Base-by-base conservation (phyloP, 108 stramenopile species). In the Cyclotella baltica region DNA sequence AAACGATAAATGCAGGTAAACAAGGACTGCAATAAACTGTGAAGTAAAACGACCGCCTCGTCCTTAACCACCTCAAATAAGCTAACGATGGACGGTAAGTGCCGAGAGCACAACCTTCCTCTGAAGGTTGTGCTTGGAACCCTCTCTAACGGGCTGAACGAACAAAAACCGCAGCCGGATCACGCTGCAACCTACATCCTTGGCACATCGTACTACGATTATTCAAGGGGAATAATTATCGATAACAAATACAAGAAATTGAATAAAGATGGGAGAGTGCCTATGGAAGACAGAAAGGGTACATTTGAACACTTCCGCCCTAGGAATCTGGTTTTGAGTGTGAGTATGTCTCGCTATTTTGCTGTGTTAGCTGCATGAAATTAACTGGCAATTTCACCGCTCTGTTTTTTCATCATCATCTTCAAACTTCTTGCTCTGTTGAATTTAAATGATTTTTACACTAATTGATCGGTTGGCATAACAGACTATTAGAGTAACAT, bases 221-320 rank as follows among this genome's bases (percentile, higher is more conserved):
- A 59, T 27, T 53, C 69, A 8, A 47, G 69, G n/a, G n/a, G n/a
- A n/a, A n/a, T n/a, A 34, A 36, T 64, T 15, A 31, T 43, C 28
- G 2, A 25, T 36, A 22, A 23, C 4, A 40, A 38, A 35, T 55
- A 23, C 22, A 61, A 25, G 31, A 71, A 48, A 48, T 67, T 82
- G 43, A 82, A 82, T 47, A 75, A 76, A 47, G 81, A 82, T 66
- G 81, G 81, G 1, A 68, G 81, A 31, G 81, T 82, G 28, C 70
- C 62, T n/a, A 82, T 82, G 81, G 74, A 75, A 75, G 81, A 82
- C 46, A 69, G 81, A 25, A 82, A 82, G 47, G 75, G 62, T 16
- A 70, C 81, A 0, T 76, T 82, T 20, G 71, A 67, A 62, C 75
- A 83, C 16, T 76, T 72, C 47, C 65, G 40, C 13, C 64, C 82